Evolutionary conservation across 208 protist species (phyloP).

Genomic region (Histomonas meleagridis): DNA sequence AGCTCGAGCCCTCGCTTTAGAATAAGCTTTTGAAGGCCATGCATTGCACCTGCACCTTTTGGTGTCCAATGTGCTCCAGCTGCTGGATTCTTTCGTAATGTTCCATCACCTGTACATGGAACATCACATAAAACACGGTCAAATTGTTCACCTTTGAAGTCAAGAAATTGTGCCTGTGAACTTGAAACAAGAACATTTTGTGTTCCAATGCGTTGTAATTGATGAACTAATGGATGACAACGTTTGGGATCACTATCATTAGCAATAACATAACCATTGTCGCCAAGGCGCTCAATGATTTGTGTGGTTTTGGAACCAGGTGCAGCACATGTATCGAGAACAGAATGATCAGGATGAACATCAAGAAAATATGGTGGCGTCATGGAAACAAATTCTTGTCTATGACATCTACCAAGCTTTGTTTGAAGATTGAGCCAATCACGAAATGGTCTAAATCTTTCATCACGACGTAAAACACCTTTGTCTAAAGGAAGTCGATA

Average conservation of each 20-base stretch:
- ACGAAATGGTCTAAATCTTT: not conserved
- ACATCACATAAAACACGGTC: slow-evolving; percentile 55
- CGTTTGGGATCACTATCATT: slow-evolving; percentile 41
- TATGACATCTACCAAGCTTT: not conserved
- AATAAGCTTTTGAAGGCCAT: slow-evolving; percentile 48
- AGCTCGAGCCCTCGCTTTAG: slow-evolving; percentile 39
- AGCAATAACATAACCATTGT: slow-evolving; percentile 41
- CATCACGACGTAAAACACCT: not conserved
- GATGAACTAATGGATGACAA: slow-evolving; percentile 44
- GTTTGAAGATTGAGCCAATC: not conserved
- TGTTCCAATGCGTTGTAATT: slow-evolving; percentile 44
- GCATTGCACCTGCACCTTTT: slow-evolving; percentile 32
- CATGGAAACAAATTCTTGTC: slow-evolving; percentile 54
- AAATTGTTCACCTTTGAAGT: slow-evolving; percentile 25
- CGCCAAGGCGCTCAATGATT: not conserved
- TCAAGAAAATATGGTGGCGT: slow-evolving; percentile 49
- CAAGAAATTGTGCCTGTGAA: slow-evolving; percentile 45
- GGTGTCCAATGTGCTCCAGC: slow-evolving; percentile 47
- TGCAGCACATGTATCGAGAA: slow-evolving; percentile 57
- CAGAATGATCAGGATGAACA: slow-evolving; percentile 35
- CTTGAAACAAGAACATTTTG: slow-evolving; percentile 47
- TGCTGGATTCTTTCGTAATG: slow-evolving; percentile 52
- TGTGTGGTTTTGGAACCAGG: slow-evolving; percentile 56
- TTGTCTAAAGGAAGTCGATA: not conserved
- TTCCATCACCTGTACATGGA: slow-evolving; percentile 56